Evolutionary conservation across 1,284 basidiomycete species (phyloP).

Genomic region (Malassezia cuniculi): DNA sequence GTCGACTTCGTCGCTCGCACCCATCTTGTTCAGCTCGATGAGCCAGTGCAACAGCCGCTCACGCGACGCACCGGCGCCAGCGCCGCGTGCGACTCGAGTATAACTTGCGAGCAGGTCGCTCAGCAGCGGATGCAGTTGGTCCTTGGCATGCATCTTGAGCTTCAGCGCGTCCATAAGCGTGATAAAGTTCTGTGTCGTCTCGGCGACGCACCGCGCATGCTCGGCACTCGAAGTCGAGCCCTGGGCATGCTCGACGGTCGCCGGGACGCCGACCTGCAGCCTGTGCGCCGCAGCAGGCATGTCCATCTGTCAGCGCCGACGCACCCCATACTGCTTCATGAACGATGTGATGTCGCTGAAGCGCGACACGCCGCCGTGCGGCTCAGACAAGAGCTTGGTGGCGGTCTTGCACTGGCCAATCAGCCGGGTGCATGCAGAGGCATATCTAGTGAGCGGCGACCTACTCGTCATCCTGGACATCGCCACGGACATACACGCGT

Average conservation of each 20-base stretch:
- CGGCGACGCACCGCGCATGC: slow-evolving; percentile 92
- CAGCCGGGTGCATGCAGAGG: slow-evolving; percentile 80
- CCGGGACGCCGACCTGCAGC: slow-evolving; percentile 81
- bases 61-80: slow-evolving; percentile 84
- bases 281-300: slow-evolving; percentile 81
- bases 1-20: slow-evolving; percentile 86
- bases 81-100: slow-evolving; percentile 53
- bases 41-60: slow-evolving; percentile 89
- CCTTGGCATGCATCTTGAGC: slow-evolving; percentile 80
- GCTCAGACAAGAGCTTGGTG: slow-evolving; percentile 76
- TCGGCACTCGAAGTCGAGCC: slow-evolving; percentile 56
- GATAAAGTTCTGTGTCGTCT: slow-evolving; percentile 89
- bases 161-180: slow-evolving; percentile 98
- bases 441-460: slow-evolving; percentile 54
- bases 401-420: slow-evolving; percentile 94
- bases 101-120: slow-evolving; percentile 78
- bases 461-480: slow-evolving; percentile 74
- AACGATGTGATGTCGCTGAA: slow-evolving; percentile 51
- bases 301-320: slow-evolving; percentile 62
- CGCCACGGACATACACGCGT: slow-evolving; percentile 79
- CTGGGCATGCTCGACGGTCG: slow-evolving; percentile 78
- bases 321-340: slow-evolving; percentile 74
- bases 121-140: slow-evolving; percentile 85
- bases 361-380: slow-evolving; percentile 52
- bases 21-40: slow-evolving; percentile 90